Evolutionary conservation across 2,329 filamentous ascomycete genomes (phyloP).

Genomic region (Shiraia sp.): DNA sequence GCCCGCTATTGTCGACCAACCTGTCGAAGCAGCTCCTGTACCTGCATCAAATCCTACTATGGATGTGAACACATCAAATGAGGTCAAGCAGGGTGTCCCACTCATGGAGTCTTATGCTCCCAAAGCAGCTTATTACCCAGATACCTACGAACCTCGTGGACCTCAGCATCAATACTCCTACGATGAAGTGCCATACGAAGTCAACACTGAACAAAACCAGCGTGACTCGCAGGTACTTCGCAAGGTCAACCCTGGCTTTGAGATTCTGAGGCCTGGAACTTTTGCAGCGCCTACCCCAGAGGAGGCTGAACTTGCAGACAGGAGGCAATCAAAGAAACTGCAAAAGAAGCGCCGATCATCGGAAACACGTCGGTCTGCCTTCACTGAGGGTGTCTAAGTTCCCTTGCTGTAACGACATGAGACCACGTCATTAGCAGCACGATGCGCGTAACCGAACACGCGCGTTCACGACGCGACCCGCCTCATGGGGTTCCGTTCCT

Average conservation of each 20-base stretch:
- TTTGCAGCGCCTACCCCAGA: conserved; percentile 38
- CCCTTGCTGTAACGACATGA: conserved; percentile 15
- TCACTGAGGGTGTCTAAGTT: conserved; percentile 42
- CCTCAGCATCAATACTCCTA: conserved; percentile 42
- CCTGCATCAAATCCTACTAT: conserved; percentile 17
- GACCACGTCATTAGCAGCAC: conserved; percentile 14
- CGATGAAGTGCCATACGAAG: conserved; percentile 36
- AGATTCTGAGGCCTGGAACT: conserved; percentile 47
- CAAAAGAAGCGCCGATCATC: conserved; percentile 49
- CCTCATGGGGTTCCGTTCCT: conserved; percentile 22
- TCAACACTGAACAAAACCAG: conserved; percentile 33
- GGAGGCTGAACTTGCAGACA: conserved; percentile 33
- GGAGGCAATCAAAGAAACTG: conserved; percentile 45
- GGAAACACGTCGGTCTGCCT: conserved; percentile 38
- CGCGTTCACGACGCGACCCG: conserved; percentile 24
- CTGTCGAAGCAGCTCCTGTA: conserved; percentile 15
- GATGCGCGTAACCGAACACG: conserved; percentile 16
- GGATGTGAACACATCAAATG: conserved; percentile 29
- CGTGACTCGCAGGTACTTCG: conserved; percentile 43
- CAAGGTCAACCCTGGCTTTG: conserved; percentile 49
- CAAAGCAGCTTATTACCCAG: conserved; percentile 35
- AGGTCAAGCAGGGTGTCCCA: conserved; percentile 37
- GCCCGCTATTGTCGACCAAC: conserved; percentile 16
- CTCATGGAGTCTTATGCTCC: conserved; percentile 44
- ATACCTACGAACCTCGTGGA: conserved; percentile 44